Base-by-base conservation (phyloP, 1,284 basidiomycete genomes). In the Pseudozyma pruni region DNA sequence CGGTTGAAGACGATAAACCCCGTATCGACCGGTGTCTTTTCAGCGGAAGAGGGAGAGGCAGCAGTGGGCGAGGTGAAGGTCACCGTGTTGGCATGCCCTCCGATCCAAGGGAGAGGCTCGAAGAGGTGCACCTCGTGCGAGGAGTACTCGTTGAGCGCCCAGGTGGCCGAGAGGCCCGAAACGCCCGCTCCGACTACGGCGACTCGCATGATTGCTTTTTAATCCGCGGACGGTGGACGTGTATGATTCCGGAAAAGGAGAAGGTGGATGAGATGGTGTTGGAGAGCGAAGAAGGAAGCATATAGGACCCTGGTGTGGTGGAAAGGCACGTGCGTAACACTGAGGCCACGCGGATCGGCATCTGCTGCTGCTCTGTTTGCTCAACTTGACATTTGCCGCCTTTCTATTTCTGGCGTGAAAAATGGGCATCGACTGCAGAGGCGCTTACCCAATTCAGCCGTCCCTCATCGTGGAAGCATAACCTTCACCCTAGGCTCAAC, bases 1-100 rank as follows among this genome's bases (percentile, higher is more conserved):
- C 89, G 88, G 78, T 92, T 92, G 83, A 90, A 88, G 14, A 91
- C 90, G 55, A 78, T 78, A 50, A 78, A 78, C 3, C 76, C 76
- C 1, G 51, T 74, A 35, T 67, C 73, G 2, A 57, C 77, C 39
- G 20, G 55, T 44, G 62, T 76, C 1, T 38, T 43, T 19, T 42
- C 43, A 1, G 49, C 53, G 3, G 64, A 57, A 2, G 16, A 13
- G 9, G 51, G 16, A 1, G 59, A 49, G 25, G 52, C 35, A n/a
- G 57, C 39, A 39, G 57, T 35, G 13, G 53, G 86, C 81, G 57
- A 52, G 11, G 75, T 81, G 78, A 88, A 91, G 16, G 80, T 80
- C 13, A 91, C 88, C 0, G 91, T 92, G 76, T 93, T 89, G 16
- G 90, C 90, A 80, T 93, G 91, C 2, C 91, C 91, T 19, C 91